Percentiles rank a stretch among this genome's conserved stretches.
These are phyloP conservation scores for Primulina eburnea DNA, from an alignment of 257 asterid genomes.

Conservation along the genomic window DNA sequence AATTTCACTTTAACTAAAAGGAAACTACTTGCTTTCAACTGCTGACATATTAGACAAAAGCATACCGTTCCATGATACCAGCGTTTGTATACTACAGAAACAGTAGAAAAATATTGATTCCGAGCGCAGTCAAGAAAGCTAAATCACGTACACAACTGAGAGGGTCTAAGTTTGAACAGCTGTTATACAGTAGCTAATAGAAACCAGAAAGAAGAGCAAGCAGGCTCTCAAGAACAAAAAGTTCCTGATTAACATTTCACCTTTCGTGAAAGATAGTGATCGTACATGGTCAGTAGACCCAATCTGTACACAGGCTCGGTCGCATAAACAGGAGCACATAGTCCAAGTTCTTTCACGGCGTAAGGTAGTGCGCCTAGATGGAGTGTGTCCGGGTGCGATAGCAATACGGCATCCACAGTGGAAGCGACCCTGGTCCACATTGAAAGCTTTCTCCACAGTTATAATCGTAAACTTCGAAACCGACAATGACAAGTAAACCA, in stretches of 20 bases:
- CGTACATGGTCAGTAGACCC: slow-evolving; percentile 95
- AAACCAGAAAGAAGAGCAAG: slow-evolving; percentile 26
- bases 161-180: neutral
- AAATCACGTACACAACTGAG: slow-evolving; percentile 12
- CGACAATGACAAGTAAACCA: neutral
- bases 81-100: neutral
- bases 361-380: slow-evolving; percentile 96
- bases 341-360: slow-evolving; percentile 86
- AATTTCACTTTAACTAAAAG: neutral
- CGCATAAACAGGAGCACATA: slow-evolving; percentile 81
- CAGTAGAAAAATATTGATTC: neutral
- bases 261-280: slow-evolving; percentile 91
- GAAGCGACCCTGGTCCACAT: slow-evolving; percentile 79
- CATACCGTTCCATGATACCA: neutral
- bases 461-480: neutral
- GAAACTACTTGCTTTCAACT: slow-evolving; percentile 5
- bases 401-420: slow-evolving; percentile 87
- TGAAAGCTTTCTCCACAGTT: slow-evolving; percentile 7
- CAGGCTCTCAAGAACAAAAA: slow-evolving; percentile 14
- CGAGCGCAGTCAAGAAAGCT: slow-evolving; percentile 5
- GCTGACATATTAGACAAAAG: neutral
- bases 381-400: slow-evolving; percentile 92
- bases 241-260: slow-evolving; percentile 41
- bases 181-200: slow-evolving; percentile 13
- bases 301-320: slow-evolving; percentile 93